These are phyloP conservation scores for Eucalyptus victrix DNA, from an alignment of 345 rosid species.

Conservation along the genomic window DNA sequence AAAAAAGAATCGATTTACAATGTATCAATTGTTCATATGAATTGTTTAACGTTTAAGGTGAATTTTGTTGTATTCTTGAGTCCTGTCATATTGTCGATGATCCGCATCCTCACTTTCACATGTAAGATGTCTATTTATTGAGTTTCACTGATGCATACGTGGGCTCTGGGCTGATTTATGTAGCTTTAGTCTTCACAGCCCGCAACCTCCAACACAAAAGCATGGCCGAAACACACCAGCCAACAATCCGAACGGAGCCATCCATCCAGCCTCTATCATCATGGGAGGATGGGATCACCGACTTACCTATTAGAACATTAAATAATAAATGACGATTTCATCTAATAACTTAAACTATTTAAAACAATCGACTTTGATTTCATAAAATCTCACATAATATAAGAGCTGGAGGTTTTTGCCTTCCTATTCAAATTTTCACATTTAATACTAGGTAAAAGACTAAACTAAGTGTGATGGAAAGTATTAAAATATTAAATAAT, in stretches of 20 bases:
- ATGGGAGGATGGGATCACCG: not conserved
- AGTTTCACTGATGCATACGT: not conserved
- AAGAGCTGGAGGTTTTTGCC: no score
- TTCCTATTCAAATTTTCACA: no score
- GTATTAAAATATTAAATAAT: no score
- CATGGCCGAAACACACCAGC: not conserved
- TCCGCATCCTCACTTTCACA: not conserved
- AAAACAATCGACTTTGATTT: rapidly evolving
- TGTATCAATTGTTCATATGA: not conserved
- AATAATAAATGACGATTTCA: rapidly evolving
- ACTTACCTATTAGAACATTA: not conserved
- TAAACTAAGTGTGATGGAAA: no score
- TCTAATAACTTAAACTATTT: no score
- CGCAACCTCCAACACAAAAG: not conserved
- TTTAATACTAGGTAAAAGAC: rapidly evolving
- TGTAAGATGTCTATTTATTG: not conserved
- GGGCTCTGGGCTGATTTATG: not conserved
- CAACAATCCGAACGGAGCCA: not conserved
- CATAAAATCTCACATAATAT: no score
- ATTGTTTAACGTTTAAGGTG: not conserved
- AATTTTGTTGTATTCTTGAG: not conserved
- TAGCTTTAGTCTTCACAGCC: not conserved
- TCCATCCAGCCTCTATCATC: not conserved
- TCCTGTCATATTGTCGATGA: not conserved
- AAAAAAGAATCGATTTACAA: not conserved